These are phyloP conservation scores for Fusarium graminum DNA, from an alignment of 2,329 filamentous ascomycete genomes.

Conservation along the genomic window DNA sequence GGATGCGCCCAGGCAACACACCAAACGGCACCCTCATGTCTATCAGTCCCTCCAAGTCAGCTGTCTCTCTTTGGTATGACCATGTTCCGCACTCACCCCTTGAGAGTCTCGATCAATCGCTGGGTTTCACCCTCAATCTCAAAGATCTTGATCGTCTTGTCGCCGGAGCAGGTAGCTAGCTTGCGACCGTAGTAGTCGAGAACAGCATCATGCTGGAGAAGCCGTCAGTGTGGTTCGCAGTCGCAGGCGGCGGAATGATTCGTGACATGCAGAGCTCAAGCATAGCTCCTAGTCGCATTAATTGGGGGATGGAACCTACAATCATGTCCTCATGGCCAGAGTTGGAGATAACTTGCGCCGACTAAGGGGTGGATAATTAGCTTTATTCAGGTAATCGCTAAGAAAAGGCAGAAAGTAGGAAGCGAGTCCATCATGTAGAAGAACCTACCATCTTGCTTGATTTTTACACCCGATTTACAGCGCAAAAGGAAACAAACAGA, in stretches of 20 bases:
- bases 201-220: conserved; percentile 88
- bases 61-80: background rate
- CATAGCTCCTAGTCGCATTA: conserved; percentile 19
- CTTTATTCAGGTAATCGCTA: conserved; percentile 11
- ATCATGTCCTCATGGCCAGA: conserved; percentile 96
- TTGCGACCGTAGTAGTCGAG: conserved; percentile 98
- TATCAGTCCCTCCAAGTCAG: conserved; percentile 55
- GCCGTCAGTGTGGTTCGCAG: conserved; percentile 40
- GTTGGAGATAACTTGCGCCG: conserved; percentile 61
- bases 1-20: conserved; percentile 98
- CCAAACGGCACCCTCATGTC: conserved; percentile 98
- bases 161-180: conserved; percentile 96
- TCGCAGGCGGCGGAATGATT: background rate
- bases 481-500: conserved; percentile 32
- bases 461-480: conserved; percentile 30
- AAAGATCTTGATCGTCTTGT: conserved; percentile 99
- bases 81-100: conserved; percentile 73
- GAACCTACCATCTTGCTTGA: conserved; percentile 46
- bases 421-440: background rate
- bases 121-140: conserved; percentile 96
- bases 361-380: conserved; percentile 53
- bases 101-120: conserved; percentile 89
- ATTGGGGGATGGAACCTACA: conserved; percentile 70
- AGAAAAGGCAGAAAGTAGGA: background rate
- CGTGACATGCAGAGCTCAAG: conserved; percentile 9